Evolutionary conservation across 1,139 yeast species (phyloP).

Genomic region (Entelexis sorbosivorans): DNA sequence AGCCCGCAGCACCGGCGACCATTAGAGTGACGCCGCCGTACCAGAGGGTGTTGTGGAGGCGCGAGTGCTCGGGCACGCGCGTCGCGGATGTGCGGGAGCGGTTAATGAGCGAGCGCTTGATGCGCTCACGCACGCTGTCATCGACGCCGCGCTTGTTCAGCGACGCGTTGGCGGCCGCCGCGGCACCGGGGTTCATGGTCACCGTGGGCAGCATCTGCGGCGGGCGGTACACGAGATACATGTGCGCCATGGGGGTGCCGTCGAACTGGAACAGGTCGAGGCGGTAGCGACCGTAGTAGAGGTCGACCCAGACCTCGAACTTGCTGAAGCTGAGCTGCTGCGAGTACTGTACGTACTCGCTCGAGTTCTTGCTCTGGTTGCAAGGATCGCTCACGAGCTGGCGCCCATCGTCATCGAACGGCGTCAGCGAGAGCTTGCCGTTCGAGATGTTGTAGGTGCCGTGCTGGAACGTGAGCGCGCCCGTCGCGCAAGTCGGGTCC

Average conservation of each 20-base stretch:
- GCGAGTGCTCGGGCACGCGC: constrained; percentile 36
- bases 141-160: constrained; percentile 23
- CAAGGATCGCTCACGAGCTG: constrained; percentile 86
- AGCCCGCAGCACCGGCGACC: constrained; percentile 36
- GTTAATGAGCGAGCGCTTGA: constrained; percentile 69
- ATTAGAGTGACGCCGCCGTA: constrained; percentile 37
- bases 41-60: constrained; percentile 41
- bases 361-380: constrained; percentile 17
- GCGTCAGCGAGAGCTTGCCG: constrained; percentile 60
- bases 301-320: constrained; percentile 51
- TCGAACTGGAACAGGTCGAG: constrained; percentile 69
- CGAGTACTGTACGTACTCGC: constrained; percentile 54
- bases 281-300: constrained; percentile 71
- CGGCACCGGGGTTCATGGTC: constrained; percentile 75
- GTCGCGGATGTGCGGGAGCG: constrained; percentile 68
- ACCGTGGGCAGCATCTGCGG: constrained; percentile 92
- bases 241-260: constrained; percentile 74
- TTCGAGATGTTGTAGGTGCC: constrained; percentile 62
- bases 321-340: constrained; percentile 53
- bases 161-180: constrained; percentile 1
- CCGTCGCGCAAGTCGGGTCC: constrained; percentile 73
- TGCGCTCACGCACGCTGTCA: constrained; percentile 29
- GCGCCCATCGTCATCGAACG: constrained; percentile 83
- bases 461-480: constrained; percentile 76
- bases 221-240: constrained; percentile 84